phyloP scores from a whole-genome alignment of 1,284 basidiomycete species.

The Ustilago crameri region DNA sequence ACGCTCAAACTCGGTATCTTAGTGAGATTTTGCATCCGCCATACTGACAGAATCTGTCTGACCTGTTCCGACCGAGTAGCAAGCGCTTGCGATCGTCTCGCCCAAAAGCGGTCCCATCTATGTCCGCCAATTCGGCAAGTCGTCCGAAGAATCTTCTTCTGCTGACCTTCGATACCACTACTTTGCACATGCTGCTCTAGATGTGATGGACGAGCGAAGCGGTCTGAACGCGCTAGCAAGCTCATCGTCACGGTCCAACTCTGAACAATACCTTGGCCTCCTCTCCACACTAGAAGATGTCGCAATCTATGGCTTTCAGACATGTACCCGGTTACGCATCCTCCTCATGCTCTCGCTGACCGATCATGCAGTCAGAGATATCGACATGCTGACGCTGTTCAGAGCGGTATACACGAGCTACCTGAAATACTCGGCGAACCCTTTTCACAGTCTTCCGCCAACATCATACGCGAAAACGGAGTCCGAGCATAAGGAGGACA shows the following conservation, averaged over 20 bases:
- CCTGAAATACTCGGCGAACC: constrained; percentile 66
- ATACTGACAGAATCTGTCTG: too few species aligned
- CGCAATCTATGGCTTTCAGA: constrained; percentile 68
- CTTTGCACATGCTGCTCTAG: constrained; percentile 65
- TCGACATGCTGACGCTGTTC: constrained; percentile 69
- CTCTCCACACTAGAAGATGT: constrained; percentile 68
- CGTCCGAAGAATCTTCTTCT: constrained; percentile 6
- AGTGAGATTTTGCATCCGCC: too few species aligned
- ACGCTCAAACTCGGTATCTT: too few species aligned
- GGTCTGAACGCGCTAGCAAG: background rate
- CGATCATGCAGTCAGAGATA: constrained; percentile 66
- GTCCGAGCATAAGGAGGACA: background rate
- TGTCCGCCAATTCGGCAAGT: constrained; percentile 37
- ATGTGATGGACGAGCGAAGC: constrained; percentile 68
- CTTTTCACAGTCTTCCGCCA: constrained; percentile 57
- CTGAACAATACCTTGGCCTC: constrained; percentile 67
- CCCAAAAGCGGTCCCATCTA: constrained; percentile 48
- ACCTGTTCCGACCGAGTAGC: constrained; percentile 7
- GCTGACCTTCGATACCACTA: constrained; percentile 63
- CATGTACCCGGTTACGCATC: constrained; percentile 65
- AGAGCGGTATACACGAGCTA: constrained; percentile 68
- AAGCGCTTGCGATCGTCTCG: constrained; percentile 52
- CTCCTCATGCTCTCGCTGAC: constrained; percentile 64
- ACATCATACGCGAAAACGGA: constrained; percentile 6
- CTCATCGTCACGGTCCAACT: constrained; percentile 39